A percentile compares a stretch with the other conserved stretches of the same genome.
Conservation (phyloP, 352 stramenopile species). For the Blastocystis sp. region DNA sequence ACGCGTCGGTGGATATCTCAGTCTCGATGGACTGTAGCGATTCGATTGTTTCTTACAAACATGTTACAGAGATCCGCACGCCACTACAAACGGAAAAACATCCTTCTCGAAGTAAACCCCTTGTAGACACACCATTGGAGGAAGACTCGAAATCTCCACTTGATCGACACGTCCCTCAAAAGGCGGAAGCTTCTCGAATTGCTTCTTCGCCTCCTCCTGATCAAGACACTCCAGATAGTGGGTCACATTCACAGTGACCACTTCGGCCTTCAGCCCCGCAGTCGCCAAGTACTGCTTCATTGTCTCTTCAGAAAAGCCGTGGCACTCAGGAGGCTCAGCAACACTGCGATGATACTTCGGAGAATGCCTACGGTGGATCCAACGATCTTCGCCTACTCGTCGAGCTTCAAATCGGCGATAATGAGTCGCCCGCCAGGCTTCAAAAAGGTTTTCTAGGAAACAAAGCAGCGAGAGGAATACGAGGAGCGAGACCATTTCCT, state of each 20-base stretch:
- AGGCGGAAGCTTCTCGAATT: not conserved
- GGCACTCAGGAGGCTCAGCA: not conserved
- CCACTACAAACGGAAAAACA: constrained; percentile 41
- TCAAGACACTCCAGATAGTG: constrained; percentile 15
- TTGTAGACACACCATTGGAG: not conserved
- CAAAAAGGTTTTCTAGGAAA: constrained; percentile 50
- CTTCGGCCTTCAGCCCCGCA: not conserved
- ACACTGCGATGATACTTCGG: not conserved
- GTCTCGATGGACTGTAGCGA: constrained; percentile 50
- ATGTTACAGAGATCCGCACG: not conserved
- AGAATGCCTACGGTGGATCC: not conserved
- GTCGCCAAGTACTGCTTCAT: not conserved
- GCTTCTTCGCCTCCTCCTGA: constrained; percentile 5
- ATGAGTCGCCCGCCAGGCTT: constrained; percentile 26
- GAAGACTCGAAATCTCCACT: not conserved
- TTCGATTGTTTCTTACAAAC: constrained; percentile 1
- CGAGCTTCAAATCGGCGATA: constrained; percentile 17
- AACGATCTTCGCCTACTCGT: not conserved
- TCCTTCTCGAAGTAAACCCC: not conserved
- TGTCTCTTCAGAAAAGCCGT: constrained; percentile 16
- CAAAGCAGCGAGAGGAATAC: not conserved
- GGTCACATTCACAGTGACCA: not conserved
- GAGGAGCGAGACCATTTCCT: not conserved
- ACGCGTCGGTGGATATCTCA: not conserved
- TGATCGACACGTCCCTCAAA: not conserved